Percentiles rank a stretch among this genome's conserved stretches.
Evolutionary conservation across 2,329 filamentous ascomycete genomes (phyloP).

Genomic region (Colletotrichum cuscutae): DNA sequence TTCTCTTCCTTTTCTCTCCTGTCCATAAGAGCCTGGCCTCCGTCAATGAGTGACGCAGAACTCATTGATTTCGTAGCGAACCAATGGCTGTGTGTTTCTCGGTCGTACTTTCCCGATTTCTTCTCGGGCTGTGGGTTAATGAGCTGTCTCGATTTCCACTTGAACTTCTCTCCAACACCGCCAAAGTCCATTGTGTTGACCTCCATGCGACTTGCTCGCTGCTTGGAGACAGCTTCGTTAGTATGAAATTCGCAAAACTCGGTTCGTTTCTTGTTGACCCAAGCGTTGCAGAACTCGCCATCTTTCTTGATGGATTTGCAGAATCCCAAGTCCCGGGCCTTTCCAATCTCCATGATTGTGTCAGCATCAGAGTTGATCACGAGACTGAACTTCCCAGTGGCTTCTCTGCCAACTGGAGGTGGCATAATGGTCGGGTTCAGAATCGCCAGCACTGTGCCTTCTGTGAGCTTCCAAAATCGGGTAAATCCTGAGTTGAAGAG

Average conservation of each 20-base stretch:
- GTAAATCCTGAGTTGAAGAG: constrained; percentile 92
- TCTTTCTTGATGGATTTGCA: constrained; percentile 89
- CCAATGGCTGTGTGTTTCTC: constrained; percentile 66
- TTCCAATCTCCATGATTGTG: constrained; percentile 89
- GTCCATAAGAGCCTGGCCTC: constrained; percentile 68
- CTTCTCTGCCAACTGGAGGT: constrained; percentile 77
- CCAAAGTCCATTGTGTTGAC: constrained; percentile 75
- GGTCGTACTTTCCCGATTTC: constrained; percentile 63
- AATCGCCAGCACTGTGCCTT: constrained; percentile 92
- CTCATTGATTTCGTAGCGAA: constrained; percentile 63
- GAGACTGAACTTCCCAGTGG: constrained; percentile 86
- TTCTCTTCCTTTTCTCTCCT: constrained; percentile 73
- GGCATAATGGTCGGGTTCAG: constrained; percentile 94
- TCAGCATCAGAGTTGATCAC: constrained; percentile 88
- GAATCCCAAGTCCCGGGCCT: constrained; percentile 84
- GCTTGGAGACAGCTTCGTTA: constrained; percentile 81
- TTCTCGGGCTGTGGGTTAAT: constrained; percentile 46
- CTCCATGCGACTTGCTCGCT: constrained; percentile 74
- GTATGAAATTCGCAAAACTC: constrained; percentile 95
- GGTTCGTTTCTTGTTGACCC: constrained; percentile 90
- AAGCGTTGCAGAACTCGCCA: constrained; percentile 80
- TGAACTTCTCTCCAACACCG: constrained; percentile 36
- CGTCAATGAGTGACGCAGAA: constrained; percentile 73
- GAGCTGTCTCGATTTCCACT: constrained; percentile 32
- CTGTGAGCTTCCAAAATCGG: constrained; percentile 91